Evolutionary conservation across 495 filamentous ascomycete species (phyloP).

Genomic region (Penicillium turbatum): DNA sequence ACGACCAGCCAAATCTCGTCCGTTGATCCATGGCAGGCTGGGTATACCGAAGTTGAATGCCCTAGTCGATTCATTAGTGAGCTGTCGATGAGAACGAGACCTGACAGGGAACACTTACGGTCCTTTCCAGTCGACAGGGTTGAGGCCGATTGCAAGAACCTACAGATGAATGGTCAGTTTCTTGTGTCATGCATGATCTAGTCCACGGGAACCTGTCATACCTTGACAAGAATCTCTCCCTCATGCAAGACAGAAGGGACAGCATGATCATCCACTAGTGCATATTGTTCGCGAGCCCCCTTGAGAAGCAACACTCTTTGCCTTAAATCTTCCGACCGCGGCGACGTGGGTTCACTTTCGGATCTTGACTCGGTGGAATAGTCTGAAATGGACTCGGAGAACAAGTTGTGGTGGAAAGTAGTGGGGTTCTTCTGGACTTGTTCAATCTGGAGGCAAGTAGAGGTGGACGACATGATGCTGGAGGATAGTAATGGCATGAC

Average conservation of each 20-base stretch:
- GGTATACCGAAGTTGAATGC: conserved; percentile 66
- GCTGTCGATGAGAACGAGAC: neutral
- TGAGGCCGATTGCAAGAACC: conserved; percentile 58
- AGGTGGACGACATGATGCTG: conserved; percentile 26
- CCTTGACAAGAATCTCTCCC: conserved; percentile 53
- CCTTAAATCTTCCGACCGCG: conserved; percentile 9
- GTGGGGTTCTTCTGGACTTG: conserved; percentile 14
- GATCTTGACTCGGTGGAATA: neutral
- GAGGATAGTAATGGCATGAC: conserved; percentile 18
- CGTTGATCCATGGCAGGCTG: conserved; percentile 60
- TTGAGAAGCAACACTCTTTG: conserved; percentile 37
- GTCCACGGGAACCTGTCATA: conserved; percentile 9
- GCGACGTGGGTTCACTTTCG: neutral
- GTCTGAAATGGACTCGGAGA: conserved; percentile 2
- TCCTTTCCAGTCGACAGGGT: conserved; percentile 72
- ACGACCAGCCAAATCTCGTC: conserved; percentile 58
- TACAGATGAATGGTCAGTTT: conserved; percentile 13
- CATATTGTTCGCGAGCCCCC: conserved; percentile 36
- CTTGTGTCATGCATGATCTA: neutral
- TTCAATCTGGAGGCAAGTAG: conserved; percentile 25
- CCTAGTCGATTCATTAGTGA: conserved; percentile 17
- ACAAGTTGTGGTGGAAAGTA: conserved; percentile 16
- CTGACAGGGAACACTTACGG: conserved; percentile 42
- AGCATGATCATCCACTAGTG: conserved; percentile 42
- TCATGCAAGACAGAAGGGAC: conserved; percentile 43